Conservation (phyloP, 2,329 filamentous ascomycete species). For the Colletotrichum falcatum region DNA sequence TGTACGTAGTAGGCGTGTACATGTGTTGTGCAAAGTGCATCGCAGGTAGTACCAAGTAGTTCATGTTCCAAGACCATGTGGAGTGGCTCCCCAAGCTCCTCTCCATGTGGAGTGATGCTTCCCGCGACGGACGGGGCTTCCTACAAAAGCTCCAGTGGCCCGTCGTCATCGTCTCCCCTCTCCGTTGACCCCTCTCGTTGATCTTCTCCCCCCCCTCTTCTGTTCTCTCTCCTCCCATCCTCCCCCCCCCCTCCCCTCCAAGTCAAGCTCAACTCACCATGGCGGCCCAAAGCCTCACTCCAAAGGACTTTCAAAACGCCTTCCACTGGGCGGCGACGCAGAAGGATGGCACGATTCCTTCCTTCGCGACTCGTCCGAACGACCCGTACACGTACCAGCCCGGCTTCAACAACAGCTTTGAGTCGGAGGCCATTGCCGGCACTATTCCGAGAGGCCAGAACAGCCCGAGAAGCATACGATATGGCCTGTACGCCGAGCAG, state of each 20-base stretch:
- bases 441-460: conserved; percentile 61
- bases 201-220: not conserved
- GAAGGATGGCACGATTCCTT: conserved; percentile 65
- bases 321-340: conserved; percentile 72
- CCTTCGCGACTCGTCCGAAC: conserved; percentile 58
- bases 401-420: conserved; percentile 64
- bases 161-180: not conserved
- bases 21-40: too few relatives aligned
- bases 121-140: not conserved
- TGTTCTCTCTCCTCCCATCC: not conserved
- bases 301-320: conserved; percentile 60
- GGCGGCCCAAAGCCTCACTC: conserved; percentile 17
- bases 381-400: conserved; percentile 65
- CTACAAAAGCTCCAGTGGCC: conserved; percentile 13
- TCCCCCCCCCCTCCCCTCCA: not conserved
- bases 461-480: conserved; percentile 54
- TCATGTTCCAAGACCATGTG: not conserved
- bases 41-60: too few relatives aligned
- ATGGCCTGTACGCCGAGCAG: conserved; percentile 57
- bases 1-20: too few relatives aligned
- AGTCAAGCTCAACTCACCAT: not conserved
- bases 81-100: conserved; percentile 23
- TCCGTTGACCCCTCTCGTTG: not conserved
- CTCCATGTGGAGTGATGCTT: conserved; percentile 32
- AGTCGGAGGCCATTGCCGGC: conserved; percentile 59